Evolutionary conservation across 2,329 filamentous ascomycete genomes (phyloP).

Genomic region (Xylariaceae sp.): DNA sequence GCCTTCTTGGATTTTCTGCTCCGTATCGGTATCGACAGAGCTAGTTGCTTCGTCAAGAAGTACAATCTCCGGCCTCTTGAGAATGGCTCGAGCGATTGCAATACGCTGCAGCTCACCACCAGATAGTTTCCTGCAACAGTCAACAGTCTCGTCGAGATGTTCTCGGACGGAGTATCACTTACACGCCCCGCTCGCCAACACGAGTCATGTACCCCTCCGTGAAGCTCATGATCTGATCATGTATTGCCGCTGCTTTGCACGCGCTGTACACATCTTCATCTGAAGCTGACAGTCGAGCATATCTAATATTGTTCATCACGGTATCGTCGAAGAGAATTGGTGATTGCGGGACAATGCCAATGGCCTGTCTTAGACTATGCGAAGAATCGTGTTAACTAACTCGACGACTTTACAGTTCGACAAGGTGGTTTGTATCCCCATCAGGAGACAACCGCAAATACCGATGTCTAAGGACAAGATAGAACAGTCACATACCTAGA

Average conservation of each 20-base stretch:
- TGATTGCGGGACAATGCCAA: conserved; percentile 50
- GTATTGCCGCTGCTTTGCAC: conserved; percentile 57
- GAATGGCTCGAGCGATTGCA: conserved; percentile 70
- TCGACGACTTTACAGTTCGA: background rate
- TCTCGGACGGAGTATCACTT: conserved; percentile 24
- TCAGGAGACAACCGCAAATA: background rate
- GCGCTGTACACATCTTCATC: conserved; percentile 54
- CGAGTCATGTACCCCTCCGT: conserved; percentile 56
- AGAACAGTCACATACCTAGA: conserved; percentile 34
- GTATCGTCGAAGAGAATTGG: conserved; percentile 56
- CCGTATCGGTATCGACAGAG: conserved; percentile 71
- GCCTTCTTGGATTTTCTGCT: conserved; percentile 67
- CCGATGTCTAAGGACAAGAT: background rate
- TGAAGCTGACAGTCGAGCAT: conserved; percentile 51
- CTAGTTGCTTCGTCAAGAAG: conserved; percentile 80
- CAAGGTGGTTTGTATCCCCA: conserved; percentile 3
- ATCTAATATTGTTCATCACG: conserved; percentile 58
- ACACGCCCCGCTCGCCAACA: conserved; percentile 56
- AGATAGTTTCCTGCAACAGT: conserved; percentile 56
- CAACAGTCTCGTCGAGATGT: conserved; percentile 5
- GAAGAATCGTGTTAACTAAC: conserved; percentile 3
- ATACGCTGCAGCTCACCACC: conserved; percentile 69
- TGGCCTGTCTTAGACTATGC: conserved; percentile 43
- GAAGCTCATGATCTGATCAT: conserved; percentile 56
- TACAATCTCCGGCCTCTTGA: conserved; percentile 75